Evolutionary conservation across 2,329 filamentous ascomycete species (phyloP).

Genomic region (Taxawa tesnikishii): DNA sequence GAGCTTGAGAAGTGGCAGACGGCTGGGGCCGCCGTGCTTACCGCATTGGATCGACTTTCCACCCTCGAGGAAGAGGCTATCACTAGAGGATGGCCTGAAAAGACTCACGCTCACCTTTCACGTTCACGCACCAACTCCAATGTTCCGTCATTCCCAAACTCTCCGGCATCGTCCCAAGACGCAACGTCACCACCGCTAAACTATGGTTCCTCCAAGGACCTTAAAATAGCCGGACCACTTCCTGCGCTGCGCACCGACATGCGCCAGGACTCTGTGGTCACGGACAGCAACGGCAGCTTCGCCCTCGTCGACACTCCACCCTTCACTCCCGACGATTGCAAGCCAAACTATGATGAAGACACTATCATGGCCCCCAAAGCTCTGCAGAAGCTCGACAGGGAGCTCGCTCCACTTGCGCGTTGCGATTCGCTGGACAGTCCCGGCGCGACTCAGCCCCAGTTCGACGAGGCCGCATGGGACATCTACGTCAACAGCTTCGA

Average conservation of each 20-base stretch:
- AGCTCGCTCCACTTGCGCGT: background rate
- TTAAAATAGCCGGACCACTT: too few species aligned
- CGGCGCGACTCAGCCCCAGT: constrained; percentile 5
- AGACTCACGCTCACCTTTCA: constrained; percentile 5
- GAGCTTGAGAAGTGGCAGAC: constrained; percentile 25
- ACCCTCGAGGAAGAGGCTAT: constrained; percentile 20
- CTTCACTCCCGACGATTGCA: background rate
- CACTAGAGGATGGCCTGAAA: constrained; percentile 18
- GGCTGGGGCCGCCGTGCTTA: constrained; percentile 32
- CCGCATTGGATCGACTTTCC: constrained; percentile 23
- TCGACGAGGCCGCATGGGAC: constrained; percentile 19
- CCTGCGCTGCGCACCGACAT: background rate
- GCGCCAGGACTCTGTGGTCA: background rate
- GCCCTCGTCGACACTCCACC: background rate
- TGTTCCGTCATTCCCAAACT: background rate
- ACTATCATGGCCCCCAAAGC: background rate
- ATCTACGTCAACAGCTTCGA: constrained; percentile 15
- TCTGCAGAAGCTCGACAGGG: background rate
- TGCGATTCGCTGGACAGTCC: constrained; percentile 1
- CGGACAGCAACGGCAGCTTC: background rate
- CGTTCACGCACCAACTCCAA: background rate
- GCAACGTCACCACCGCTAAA: background rate
- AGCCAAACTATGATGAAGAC: background rate
- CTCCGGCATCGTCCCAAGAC: background rate
- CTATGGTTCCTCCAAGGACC: too few species aligned